phyloP scores from a whole-genome alignment of 257 asterid genomes.

The Agastache rugosa region DNA sequence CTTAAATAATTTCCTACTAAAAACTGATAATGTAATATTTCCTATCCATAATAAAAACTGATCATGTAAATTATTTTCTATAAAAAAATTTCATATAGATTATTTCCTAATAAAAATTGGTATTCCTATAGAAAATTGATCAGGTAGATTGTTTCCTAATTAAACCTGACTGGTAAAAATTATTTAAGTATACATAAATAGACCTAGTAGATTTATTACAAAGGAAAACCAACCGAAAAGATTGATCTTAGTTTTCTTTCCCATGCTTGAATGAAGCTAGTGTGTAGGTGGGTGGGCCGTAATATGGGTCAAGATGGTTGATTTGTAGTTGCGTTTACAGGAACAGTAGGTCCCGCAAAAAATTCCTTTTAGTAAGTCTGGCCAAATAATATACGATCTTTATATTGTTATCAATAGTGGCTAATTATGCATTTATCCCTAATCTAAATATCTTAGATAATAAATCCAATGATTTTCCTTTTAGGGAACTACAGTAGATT shows the following conservation, averaged over 20 bases:
- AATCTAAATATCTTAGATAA: background rate
- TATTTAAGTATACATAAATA: background rate
- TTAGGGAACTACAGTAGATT: background rate
- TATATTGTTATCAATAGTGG: background rate
- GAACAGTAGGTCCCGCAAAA: background rate
- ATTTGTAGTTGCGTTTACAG: background rate
- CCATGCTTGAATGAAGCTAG: background rate
- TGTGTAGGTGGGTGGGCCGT: background rate
- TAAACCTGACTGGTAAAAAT: background rate
- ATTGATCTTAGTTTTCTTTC: background rate
- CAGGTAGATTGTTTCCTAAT: background rate
- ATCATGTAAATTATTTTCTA: no score
- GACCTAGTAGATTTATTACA: background rate
- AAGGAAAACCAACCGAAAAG: background rate
- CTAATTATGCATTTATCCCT: background rate
- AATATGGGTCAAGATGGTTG: background rate
- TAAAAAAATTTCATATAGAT: no score
- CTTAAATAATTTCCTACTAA: no score
- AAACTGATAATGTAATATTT: no score
- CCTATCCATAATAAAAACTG: no score
- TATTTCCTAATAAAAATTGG: no score
- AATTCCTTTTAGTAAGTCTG: background rate
- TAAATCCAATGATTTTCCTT: background rate
- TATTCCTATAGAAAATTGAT: background rate
- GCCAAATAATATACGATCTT: background rate